These are phyloP conservation scores for Collybia mongolica DNA, from an alignment of 768 basidiomycete species.

Conservation along the genomic window DNA sequence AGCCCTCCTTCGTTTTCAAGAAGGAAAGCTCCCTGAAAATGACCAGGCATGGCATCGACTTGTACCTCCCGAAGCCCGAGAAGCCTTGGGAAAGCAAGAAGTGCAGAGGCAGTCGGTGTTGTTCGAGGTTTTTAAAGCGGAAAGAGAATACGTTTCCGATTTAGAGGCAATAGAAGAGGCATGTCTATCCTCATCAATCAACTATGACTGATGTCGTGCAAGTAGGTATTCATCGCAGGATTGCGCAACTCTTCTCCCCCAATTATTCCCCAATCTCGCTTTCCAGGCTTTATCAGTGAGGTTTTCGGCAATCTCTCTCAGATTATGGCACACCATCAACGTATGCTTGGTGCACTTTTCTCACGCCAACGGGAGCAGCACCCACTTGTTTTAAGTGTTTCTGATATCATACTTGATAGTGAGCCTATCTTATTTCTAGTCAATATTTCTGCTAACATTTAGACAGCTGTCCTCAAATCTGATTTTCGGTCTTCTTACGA, in stretches of 20 bases:
- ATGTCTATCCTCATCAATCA: slow-evolving; percentile 7
- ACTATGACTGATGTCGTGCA: not conserved
- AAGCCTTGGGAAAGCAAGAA: slow-evolving; percentile 72
- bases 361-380: slow-evolving; percentile 82
- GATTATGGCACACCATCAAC: slow-evolving; percentile 65
- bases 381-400: slow-evolving; percentile 77
- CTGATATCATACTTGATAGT: slow-evolving; percentile 86
- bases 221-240: slow-evolving; percentile 71
- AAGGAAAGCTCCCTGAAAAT: slow-evolving; percentile 57
- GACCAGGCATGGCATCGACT: slow-evolving; percentile 85
- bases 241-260: slow-evolving; percentile 62
- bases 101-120: slow-evolving; percentile 84
- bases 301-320: slow-evolving; percentile 83
- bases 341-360: slow-evolving; percentile 72
- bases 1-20: slow-evolving; percentile 65
- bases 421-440: slow-evolving; percentile 16
- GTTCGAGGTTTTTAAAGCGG: slow-evolving; percentile 88
- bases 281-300: slow-evolving; percentile 68
- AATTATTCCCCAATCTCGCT: slow-evolving; percentile 52
- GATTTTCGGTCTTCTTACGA: slow-evolving; percentile 72
- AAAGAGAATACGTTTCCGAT: slow-evolving; percentile 86
- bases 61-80: slow-evolving; percentile 68
- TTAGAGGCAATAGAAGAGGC: slow-evolving; percentile 71
- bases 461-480: slow-evolving; percentile 36
- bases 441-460: not conserved